A percentile compares a stretch with the other conserved stretches of the same genome.
Evolutionary conservation across 192 early-diverging fungal species (phyloP).

Genomic region (Coemansia guatemalensis): DNA sequence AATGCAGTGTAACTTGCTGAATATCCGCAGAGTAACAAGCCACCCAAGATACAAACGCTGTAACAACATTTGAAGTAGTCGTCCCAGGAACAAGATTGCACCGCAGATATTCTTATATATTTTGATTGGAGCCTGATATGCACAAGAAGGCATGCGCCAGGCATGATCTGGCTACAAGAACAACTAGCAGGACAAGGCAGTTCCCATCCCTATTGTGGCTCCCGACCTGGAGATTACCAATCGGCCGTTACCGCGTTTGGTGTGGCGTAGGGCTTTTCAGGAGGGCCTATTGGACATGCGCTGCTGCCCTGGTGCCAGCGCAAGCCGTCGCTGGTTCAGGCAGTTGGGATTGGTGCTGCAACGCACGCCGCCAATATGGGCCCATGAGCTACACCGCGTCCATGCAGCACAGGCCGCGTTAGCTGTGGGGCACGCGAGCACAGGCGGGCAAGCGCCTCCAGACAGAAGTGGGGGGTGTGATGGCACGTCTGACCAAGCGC

Average conservation of each 20-base stretch:
- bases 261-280: neutral
- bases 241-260: neutral
- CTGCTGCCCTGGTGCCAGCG: neutral
- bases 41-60: too few relatives aligned
- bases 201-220: neutral
- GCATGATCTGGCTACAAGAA: neutral
- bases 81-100: too few relatives aligned
- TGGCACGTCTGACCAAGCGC: neutral
- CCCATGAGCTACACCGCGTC: neutral
- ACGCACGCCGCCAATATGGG: neutral
- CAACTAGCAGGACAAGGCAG: neutral
- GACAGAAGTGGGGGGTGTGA: neutral
- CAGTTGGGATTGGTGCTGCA: neutral
- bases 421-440: neutral
- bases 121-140: neutral
- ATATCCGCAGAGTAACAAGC: too few relatives aligned
- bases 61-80: too few relatives aligned
- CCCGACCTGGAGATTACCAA: neutral
- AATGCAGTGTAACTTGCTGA: too few relatives aligned
- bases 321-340: neutral
- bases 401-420: neutral
- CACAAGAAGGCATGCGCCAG: neutral
- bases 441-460: neutral
- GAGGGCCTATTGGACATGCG: too few relatives aligned
- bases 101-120: too few relatives aligned